Conservation (phyloP, 192 early-diverging fungal species). For the Backusella tuberculispora region DNA sequence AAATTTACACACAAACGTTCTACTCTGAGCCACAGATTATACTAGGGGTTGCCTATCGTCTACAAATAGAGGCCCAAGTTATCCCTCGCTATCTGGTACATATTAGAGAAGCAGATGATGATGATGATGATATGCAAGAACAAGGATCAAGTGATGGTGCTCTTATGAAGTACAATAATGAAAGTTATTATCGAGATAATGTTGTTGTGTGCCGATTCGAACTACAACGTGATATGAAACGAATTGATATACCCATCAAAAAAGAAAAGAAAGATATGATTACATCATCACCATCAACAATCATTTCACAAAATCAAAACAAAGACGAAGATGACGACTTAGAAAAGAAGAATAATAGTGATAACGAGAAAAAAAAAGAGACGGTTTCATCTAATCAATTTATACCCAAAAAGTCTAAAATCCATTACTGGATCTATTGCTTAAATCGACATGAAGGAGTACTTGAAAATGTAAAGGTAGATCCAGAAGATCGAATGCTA, state of each 20-base stretch:
- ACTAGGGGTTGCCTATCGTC: slow-evolving; percentile 30
- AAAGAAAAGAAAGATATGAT: slow-evolving; percentile 13
- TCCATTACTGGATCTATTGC: slow-evolving; percentile 38
- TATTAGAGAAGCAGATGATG: background rate
- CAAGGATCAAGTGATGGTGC: background rate
- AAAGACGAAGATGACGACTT: background rate
- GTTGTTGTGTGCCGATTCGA: background rate
- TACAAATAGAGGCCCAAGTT: slow-evolving; percentile 32
- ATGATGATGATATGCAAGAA: background rate
- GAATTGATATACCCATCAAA: background rate
- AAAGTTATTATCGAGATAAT: background rate
- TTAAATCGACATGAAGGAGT: slow-evolving; percentile 29
- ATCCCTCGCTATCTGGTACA: slow-evolving; percentile 14
- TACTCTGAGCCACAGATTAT: slow-evolving; percentile 31
- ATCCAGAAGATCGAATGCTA: slow-evolving; percentile 40
- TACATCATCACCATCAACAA: too few relatives aligned
- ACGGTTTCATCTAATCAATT: background rate
- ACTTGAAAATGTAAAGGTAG: slow-evolving; percentile 17
- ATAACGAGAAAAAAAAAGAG: background rate
- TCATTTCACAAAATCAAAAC: background rate
- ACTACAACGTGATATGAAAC: background rate
- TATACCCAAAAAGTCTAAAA: slow-evolving; percentile 18
- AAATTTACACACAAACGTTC: slow-evolving; percentile 25
- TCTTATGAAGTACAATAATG: background rate
- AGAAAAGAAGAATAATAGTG: background rate